These are phyloP conservation scores for Acer negundo DNA, from an alignment of 345 rosid species.

Conservation along the genomic window DNA sequence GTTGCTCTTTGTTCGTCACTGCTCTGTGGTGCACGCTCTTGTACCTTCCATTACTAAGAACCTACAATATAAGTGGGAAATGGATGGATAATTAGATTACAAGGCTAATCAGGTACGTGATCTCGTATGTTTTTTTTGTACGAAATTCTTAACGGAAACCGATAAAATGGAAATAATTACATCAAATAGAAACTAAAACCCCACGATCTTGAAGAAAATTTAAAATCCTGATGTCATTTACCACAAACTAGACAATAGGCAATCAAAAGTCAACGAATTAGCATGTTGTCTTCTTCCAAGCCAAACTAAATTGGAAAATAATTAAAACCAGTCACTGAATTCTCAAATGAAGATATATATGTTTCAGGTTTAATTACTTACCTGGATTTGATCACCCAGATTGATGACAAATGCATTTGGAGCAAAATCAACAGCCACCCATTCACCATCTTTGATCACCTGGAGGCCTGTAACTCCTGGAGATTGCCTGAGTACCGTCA, in stretches of 20 bases:
- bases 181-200: no score
- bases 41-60: neutral
- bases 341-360: neutral
- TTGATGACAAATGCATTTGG: conserved; percentile 31
- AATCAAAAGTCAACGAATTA: neutral
- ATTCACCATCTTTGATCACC: conserved; percentile 34
- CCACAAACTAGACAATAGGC: neutral
- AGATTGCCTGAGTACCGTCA: conserved; percentile 24
- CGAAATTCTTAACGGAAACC: no score
- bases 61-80: neutral
- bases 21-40: conserved; percentile 28
- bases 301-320: neutral
- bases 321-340: neutral
- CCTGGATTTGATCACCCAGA: conserved; percentile 32
- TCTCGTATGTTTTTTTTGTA: no score
- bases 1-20: conserved; percentile 5
- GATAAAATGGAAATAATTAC: no score
- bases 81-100: no score
- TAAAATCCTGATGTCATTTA: neutral
- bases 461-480: conserved; percentile 27
- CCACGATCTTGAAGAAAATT: no score
- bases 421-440: conserved; percentile 23
- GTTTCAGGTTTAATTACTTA: neutral
- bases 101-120: no score
- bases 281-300: no score